Conservation (phyloP, 2,329 filamentous ascomycete genomes). For the Elsinoe fawcettii region DNA sequence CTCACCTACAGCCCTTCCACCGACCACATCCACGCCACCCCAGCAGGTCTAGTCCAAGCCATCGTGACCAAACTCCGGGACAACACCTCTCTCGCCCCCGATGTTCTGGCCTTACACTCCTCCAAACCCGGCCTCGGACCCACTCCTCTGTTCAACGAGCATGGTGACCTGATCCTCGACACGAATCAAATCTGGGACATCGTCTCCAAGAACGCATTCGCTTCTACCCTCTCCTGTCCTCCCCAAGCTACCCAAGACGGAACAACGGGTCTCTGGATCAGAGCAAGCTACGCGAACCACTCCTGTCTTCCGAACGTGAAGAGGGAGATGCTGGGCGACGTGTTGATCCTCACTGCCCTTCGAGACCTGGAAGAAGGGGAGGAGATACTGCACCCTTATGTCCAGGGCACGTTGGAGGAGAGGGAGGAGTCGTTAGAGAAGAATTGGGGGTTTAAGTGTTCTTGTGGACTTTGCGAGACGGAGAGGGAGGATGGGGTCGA, state of each 20-base stretch:
- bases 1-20: constrained; percentile 33
- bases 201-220: constrained; percentile 36
- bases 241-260: not conserved
- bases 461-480: constrained; percentile 19
- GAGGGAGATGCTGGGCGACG: constrained; percentile 35
- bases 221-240: constrained; percentile 16
- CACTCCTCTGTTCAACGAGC: constrained; percentile 13
- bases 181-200: constrained; percentile 34
- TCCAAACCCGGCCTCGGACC: not conserved
- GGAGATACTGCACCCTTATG: not conserved
- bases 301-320: constrained; percentile 33
- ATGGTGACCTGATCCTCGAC: constrained; percentile 33
- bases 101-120: constrained; percentile 20
- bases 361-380: constrained; percentile 29
- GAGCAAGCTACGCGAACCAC: constrained; percentile 38
- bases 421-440: constrained; percentile 13
- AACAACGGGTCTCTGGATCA: constrained; percentile 29
- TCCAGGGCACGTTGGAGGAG: not conserved
- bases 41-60: constrained; percentile 23
- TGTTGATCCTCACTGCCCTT: constrained; percentile 36
- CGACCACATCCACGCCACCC: constrained; percentile 19
- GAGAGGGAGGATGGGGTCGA: constrained; percentile 19
- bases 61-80: constrained; percentile 35
- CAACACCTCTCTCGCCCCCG: constrained; percentile 31
- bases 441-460: constrained; percentile 21